These are phyloP conservation scores for Sclerotinia sclerotiorum DNA, from an alignment of 2,329 filamentous ascomycete genomes.

Conservation along the genomic window DNA sequence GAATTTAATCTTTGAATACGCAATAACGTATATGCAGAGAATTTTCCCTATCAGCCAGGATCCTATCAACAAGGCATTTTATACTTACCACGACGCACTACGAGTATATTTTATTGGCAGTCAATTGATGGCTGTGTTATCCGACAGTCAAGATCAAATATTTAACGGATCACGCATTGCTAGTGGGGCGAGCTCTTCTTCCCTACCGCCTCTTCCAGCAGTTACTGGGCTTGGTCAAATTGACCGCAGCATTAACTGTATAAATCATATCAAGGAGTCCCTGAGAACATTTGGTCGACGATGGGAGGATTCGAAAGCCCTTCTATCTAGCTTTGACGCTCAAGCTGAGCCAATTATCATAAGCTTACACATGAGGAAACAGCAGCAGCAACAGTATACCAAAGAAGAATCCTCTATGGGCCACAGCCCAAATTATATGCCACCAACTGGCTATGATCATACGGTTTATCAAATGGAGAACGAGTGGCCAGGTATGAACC, in stretches of 20 bases:
- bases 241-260: constrained; percentile 55
- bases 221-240: constrained; percentile 51
- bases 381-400: constrained; percentile 30
- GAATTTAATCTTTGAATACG: constrained; percentile 80
- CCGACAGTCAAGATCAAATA: constrained; percentile 56
- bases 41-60: constrained; percentile 67
- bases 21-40: constrained; percentile 75
- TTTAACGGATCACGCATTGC: constrained; percentile 45
- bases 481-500: constrained; percentile 31
- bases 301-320: constrained; percentile 57
- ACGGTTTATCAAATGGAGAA: constrained; percentile 28
- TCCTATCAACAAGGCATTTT: constrained; percentile 61
- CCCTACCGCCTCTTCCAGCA: constrained; percentile 52
- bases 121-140: constrained; percentile 62
- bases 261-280: constrained; percentile 55
- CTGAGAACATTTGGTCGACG: constrained; percentile 57
- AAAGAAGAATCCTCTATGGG: constrained; percentile 30
- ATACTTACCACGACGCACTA: constrained; percentile 86
- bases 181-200: constrained; percentile 44
- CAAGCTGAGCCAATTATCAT: constrained; percentile 34
- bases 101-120: constrained; percentile 74
- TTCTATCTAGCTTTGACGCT: constrained; percentile 54
- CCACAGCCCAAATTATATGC: constrained; percentile 32
- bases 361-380: constrained; percentile 47
- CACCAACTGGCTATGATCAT: constrained; percentile 31